Evolutionary conservation across 1,284 basidiomycete species (phyloP).

Genomic region (Wallemia ichthyophaga): DNA sequence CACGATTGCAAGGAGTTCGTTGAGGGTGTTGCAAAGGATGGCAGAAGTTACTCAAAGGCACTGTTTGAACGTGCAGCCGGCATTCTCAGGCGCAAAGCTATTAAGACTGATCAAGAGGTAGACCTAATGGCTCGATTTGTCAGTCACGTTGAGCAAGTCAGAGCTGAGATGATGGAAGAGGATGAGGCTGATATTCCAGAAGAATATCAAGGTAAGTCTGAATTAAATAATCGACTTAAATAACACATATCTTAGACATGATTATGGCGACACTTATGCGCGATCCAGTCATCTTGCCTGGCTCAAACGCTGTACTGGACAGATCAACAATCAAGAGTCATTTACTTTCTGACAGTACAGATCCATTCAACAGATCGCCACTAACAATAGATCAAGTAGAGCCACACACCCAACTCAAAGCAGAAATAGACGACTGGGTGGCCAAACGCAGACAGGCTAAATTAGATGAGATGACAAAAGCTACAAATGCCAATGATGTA

Average conservation of each 20-base stretch:
- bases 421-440: constrained; percentile 30
- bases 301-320: constrained; percentile 52
- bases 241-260: constrained; percentile 28
- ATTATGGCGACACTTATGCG: constrained; percentile 85
- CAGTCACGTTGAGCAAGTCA: constrained; percentile 52
- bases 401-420: constrained; percentile 34
- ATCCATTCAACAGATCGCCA: constrained; percentile 65
- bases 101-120: constrained; percentile 60
- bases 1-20: constrained; percentile 50
- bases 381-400: constrained; percentile 48
- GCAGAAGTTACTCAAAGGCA: constrained; percentile 59
- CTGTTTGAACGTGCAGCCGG: constrained; percentile 53
- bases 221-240: too few relatives aligned
- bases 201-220: constrained; percentile 50
- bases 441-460: constrained; percentile 18
- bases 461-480: not conserved
- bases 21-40: constrained; percentile 70
- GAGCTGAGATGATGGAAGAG: constrained; percentile 36
- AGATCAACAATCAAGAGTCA: constrained; percentile 84
- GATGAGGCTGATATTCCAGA: constrained; percentile 92
- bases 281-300: constrained; percentile 73
- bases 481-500: not conserved
- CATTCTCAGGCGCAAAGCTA: constrained; percentile 30
- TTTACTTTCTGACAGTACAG: constrained; percentile 60
- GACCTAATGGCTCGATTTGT: constrained; percentile 41